A percentile compares a stretch with the other conserved stretches of the same genome.
These are phyloP conservation scores for Boletales sp. DNA, from an alignment of 768 basidiomycete species.

Conservation along the genomic window DNA sequence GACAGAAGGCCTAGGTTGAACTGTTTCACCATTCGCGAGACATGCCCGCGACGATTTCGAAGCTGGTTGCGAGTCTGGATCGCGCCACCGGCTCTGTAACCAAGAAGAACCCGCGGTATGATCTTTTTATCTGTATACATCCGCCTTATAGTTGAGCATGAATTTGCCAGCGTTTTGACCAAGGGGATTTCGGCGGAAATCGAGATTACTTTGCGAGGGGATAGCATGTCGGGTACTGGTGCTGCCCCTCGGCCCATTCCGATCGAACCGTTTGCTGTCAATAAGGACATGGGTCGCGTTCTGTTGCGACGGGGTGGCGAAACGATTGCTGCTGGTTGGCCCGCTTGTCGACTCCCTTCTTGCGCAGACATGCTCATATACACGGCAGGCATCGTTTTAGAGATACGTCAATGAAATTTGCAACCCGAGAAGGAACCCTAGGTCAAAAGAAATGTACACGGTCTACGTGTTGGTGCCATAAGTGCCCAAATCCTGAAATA, in stretches of 20 bases:
- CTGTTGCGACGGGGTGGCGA: constrained; percentile 86
- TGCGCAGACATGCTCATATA: constrained; percentile 1
- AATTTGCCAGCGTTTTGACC: constrained; percentile 64
- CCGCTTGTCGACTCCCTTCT: neutral
- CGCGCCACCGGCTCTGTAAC: constrained; percentile 67
- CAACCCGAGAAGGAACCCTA: constrained; percentile 1
- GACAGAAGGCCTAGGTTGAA: constrained; percentile 57
- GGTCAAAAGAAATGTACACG: constrained; percentile 13
- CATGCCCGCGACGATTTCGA: constrained; percentile 84
- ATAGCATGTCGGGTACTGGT: constrained; percentile 45
- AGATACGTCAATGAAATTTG: constrained; percentile 31
- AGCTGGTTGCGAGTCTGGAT: constrained; percentile 76
- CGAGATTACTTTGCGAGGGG: constrained; percentile 68
- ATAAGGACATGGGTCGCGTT: constrained; percentile 96
- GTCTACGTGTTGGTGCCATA: constrained; percentile 10
- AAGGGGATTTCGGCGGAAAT: constrained; percentile 85
- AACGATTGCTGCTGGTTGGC: constrained; percentile 85
- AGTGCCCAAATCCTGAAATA: constrained; percentile 6
- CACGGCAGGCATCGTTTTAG: constrained; percentile 42
- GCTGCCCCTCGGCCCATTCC: constrained; percentile 61
- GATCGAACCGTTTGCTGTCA: constrained; percentile 77
- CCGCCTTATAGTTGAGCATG: constrained; percentile 4
- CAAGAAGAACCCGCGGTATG: constrained; percentile 78
- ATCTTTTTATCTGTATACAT: neutral
- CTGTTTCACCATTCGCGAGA: constrained; percentile 93